A percentile compares a stretch with the other conserved stretches of the same genome.
These are phyloP conservation scores for Collybiopsis confluens DNA, from an alignment of 768 basidiomycete genomes.

Conservation along the genomic window DNA sequence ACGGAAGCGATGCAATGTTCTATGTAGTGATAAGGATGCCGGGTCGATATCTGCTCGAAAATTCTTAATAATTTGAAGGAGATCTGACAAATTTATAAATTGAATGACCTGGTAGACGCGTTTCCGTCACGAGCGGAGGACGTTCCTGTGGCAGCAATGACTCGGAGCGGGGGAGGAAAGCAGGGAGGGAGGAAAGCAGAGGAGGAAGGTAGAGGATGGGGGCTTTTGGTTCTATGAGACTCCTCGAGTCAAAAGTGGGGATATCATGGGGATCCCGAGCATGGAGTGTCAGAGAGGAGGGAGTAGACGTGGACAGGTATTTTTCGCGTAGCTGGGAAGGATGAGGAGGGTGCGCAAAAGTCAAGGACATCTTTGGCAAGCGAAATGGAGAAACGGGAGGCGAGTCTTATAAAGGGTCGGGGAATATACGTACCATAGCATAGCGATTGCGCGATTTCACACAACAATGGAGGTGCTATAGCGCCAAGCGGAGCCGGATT, in stretches of 20 bases:
- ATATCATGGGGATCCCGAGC: slow-evolving; percentile 53
- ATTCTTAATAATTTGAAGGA: too few relatives aligned
- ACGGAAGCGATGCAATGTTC: slow-evolving; percentile 73
- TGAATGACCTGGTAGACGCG: slow-evolving; percentile 78
- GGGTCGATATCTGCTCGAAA: slow-evolving; percentile 87
- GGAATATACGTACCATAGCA: neutral
- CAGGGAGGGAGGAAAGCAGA: slow-evolving; percentile 72
- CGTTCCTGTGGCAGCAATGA: slow-evolving; percentile 23
- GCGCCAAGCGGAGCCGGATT: neutral
- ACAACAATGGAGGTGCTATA: neutral
- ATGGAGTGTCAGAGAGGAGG: too few relatives aligned
- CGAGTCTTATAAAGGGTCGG: neutral
- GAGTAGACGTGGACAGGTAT: neutral
- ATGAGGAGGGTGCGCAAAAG: slow-evolving; percentile 30
- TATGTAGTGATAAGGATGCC: slow-evolving; percentile 79
- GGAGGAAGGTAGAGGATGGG: slow-evolving; percentile 82
- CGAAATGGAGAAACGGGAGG: neutral
- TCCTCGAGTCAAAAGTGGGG: slow-evolving; percentile 44
- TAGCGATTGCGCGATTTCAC: slow-evolving; percentile 6
- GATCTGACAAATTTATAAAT: too few relatives aligned
- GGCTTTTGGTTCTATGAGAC: slow-evolving; percentile 28
- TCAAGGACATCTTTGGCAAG: slow-evolving; percentile 1
- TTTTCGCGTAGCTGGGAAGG: slow-evolving; percentile 10
- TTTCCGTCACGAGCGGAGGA: slow-evolving; percentile 57
- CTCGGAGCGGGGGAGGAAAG: slow-evolving; percentile 29